Conservation (phyloP, 768 basidiomycete genomes). For the Serendipita sp. region DNA sequence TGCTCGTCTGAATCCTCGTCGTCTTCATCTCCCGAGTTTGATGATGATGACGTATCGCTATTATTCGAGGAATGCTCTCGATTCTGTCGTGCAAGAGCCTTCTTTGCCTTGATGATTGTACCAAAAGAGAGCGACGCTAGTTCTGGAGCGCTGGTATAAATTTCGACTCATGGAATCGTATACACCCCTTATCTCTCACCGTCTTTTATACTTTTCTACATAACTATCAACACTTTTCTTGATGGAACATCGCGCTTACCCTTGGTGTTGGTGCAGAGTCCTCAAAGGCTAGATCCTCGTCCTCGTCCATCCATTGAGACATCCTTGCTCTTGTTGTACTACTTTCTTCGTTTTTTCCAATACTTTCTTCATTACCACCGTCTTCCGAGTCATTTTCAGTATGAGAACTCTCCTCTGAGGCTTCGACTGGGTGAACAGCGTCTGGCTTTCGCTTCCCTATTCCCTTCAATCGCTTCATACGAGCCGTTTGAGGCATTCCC, state of each 20-base stretch:
- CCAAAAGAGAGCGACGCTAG: constrained; percentile 47
- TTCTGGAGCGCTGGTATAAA: constrained; percentile 23
- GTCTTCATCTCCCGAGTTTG: constrained; percentile 2
- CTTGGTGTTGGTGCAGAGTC: background rate
- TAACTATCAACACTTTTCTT: background rate
- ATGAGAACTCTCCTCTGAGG: background rate
- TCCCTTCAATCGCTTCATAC: background rate
- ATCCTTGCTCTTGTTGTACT: background rate
- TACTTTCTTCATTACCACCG: background rate
- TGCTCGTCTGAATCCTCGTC: constrained; percentile 21
- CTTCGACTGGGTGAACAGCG: background rate
- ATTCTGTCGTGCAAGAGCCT: constrained; percentile 24
- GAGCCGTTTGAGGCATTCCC: background rate
- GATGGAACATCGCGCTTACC: background rate
- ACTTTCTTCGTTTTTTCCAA: background rate
- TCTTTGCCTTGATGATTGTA: constrained; percentile 47
- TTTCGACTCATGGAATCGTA: background rate
- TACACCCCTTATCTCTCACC: background rate
- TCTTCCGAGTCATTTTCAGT: background rate
- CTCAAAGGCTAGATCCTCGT: background rate
- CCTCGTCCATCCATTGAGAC: background rate
- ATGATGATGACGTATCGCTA: constrained; percentile 23
- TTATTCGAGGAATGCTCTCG: constrained; percentile 20
- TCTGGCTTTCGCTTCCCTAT: background rate
- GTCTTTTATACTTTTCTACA: background rate